Percentiles rank a stretch among this genome's conserved stretches.
These are phyloP conservation scores for Mytilinidion resinicola DNA, from an alignment of 495 filamentous ascomycete genomes.

Conservation along the genomic window DNA sequence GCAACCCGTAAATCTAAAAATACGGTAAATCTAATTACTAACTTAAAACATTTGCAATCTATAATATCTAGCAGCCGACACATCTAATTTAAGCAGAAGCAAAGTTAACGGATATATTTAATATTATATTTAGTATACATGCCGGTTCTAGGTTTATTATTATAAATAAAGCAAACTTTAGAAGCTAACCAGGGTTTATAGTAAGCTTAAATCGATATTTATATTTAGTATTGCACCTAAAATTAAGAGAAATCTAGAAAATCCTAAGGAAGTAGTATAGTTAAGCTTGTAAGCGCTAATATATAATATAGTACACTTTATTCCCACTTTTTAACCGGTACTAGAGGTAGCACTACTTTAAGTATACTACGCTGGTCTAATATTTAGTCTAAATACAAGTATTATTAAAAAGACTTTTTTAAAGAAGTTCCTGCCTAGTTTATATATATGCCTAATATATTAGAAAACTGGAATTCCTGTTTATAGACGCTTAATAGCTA, in stretches of 20 bases:
- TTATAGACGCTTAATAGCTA: slow-evolving; percentile 3
- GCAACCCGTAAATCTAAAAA: too few species aligned
- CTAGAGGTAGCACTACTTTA: slow-evolving; percentile 30
- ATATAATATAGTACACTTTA: slow-evolving; percentile 36
- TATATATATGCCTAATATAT: not conserved
- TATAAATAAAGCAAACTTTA: too few species aligned
- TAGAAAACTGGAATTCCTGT: not conserved
- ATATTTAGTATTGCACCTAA: too few species aligned
- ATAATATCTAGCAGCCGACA: slow-evolving; percentile 18
- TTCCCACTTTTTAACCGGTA: slow-evolving; percentile 21
- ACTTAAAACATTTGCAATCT: slow-evolving; percentile 45
- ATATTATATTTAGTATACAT: not conserved
- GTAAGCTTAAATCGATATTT: too few species aligned
- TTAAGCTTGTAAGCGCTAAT: slow-evolving; percentile 26
- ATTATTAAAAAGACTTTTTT: not conserved
- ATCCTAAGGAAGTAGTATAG: slow-evolving; percentile 33
- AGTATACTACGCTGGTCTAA: slow-evolving; percentile 29
- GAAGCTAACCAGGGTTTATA: too few species aligned
- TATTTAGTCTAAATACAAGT: slow-evolving; percentile 35
- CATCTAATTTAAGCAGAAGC: not conserved
- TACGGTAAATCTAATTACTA: too few species aligned
- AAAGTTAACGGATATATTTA: not conserved
- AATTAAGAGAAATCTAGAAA: too few species aligned
- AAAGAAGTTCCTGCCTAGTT: not conserved
- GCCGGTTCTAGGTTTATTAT: slow-evolving; percentile 37